Conservation (phyloP, 345 rosid species). For the Bruguiera gymnorhiza region DNA sequence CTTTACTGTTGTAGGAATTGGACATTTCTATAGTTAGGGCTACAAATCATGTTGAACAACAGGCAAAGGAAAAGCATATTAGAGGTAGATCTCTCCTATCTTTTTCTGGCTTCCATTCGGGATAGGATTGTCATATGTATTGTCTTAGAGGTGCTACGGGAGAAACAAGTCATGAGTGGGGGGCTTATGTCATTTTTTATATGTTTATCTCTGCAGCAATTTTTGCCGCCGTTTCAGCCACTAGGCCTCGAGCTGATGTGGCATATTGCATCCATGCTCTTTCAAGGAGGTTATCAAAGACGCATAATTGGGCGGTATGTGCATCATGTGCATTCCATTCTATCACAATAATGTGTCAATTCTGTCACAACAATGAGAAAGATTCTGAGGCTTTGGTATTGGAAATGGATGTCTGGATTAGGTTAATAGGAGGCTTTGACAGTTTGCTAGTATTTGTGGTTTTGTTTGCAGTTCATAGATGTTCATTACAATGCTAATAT, state of each 20-base stretch:
- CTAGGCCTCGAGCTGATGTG: conserved; percentile 98
- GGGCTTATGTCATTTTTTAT: conserved; percentile 3
- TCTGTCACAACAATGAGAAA: not conserved
- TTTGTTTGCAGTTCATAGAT: not conserved
- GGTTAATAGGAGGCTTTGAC: not conserved
- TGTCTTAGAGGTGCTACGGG: not conserved
- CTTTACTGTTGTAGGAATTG: conserved; percentile 58
- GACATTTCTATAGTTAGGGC: conserved; percentile 96
- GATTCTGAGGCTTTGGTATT: not conserved
- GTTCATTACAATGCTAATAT: not conserved
- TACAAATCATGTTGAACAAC: conserved; percentile 89
- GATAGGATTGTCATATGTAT: not conserved
- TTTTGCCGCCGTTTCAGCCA: conserved; percentile 86
- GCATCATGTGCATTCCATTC: not conserved
- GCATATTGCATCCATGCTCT: conserved; percentile 96
- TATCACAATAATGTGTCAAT: not conserved
- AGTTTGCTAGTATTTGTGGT: not conserved
- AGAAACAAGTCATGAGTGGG: not conserved
- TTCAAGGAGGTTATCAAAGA: conserved; percentile 76
- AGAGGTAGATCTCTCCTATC: conserved; percentile 46
- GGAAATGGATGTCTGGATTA: not conserved
- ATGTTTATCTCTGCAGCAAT: conserved; percentile 59
- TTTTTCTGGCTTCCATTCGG: not conserved
- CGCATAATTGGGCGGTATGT: conserved; percentile 98
- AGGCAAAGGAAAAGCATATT: conserved; percentile 83